Evolutionary conservation across 1,284 basidiomycete genomes (phyloP).

Genomic region (Melanopsichium pennsylvanicum): DNA sequence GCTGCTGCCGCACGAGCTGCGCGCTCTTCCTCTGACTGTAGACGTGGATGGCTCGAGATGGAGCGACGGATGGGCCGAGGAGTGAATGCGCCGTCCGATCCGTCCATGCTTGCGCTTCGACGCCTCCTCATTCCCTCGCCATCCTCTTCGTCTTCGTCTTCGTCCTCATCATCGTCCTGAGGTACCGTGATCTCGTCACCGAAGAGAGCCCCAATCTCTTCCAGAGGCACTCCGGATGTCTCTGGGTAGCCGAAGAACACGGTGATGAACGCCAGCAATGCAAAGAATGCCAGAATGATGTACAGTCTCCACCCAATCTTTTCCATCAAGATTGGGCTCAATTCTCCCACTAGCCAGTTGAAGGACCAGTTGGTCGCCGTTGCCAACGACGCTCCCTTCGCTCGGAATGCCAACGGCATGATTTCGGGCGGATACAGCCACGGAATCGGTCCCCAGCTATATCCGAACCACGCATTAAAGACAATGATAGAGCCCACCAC

Average conservation of each 20-base stretch:
- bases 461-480: slow-evolving; percentile 91
- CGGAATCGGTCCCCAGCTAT: slow-evolving; percentile 74
- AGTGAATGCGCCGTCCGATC: slow-evolving; percentile 18
- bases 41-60: slow-evolving; percentile 68
- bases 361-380: slow-evolving; percentile 67
- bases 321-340: slow-evolving; percentile 88
- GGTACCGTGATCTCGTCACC: slow-evolving; percentile 63
- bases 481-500: slow-evolving; percentile 88
- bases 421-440: slow-evolving; percentile 85
- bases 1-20: slow-evolving; percentile 70
- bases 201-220: slow-evolving; percentile 69
- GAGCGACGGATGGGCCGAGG: slow-evolving; percentile 53
- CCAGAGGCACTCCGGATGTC: slow-evolving; percentile 70
- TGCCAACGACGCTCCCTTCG: slow-evolving; percentile 78
- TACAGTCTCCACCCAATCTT: slow-evolving; percentile 90
- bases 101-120: slow-evolving; percentile 14
- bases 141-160: slow-evolving; percentile 33
- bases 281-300: slow-evolving; percentile 97
- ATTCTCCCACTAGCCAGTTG: slow-evolving; percentile 86
- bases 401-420: slow-evolving; percentile 66
- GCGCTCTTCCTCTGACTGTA: slow-evolving; percentile 76
- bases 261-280: slow-evolving; percentile 77
- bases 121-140: slow-evolving; percentile 14
- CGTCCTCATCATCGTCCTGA: slow-evolving; percentile 45
- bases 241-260: slow-evolving; percentile 74